Conservation (phyloP, 1,284 basidiomycete genomes). For the Tylopilus orsonianus region DNA sequence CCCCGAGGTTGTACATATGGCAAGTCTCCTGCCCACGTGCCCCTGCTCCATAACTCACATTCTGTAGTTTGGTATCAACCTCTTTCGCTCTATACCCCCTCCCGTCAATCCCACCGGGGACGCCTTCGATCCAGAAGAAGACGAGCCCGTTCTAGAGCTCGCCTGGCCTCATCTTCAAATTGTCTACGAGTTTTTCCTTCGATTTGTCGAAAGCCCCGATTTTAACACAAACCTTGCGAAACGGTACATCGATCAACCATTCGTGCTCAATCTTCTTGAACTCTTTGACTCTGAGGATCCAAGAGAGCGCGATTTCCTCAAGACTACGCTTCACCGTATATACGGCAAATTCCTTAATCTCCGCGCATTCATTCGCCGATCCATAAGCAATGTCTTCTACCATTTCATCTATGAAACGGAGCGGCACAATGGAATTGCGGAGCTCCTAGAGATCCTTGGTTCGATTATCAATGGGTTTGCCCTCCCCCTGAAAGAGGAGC, state of each 20-base stretch:
- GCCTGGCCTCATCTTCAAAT: constrained; percentile 99
- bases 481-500: constrained; percentile 97
- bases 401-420: constrained; percentile 99
- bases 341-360: constrained; percentile 99
- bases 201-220: constrained; percentile 97
- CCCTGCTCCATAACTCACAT: constrained; percentile 14
- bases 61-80: constrained; percentile 87
- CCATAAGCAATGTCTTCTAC: constrained; percentile 99
- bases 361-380: constrained; percentile 97
- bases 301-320: constrained; percentile 97
- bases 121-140: constrained; percentile 99
- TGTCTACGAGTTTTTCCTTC: constrained; percentile 99
- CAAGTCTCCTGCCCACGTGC: constrained; percentile 37
- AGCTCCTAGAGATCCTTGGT: constrained; percentile 96
- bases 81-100: constrained; percentile 99
- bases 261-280: constrained; percentile 95
- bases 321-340: constrained; percentile 98
- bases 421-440: constrained; percentile 98
- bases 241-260: constrained; percentile 95
- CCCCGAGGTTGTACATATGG: constrained; percentile 99
- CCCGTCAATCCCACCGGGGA: constrained; percentile 98
- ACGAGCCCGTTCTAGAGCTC: constrained; percentile 97
- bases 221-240: constrained; percentile 99
- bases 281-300: constrained; percentile 99
- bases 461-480: constrained; percentile 99